Percentiles rank a stretch among this genome's conserved stretches.
phyloP scores from a whole-genome alignment of 1,284 basidiomycete genomes.

The Mycena sp. region DNA sequence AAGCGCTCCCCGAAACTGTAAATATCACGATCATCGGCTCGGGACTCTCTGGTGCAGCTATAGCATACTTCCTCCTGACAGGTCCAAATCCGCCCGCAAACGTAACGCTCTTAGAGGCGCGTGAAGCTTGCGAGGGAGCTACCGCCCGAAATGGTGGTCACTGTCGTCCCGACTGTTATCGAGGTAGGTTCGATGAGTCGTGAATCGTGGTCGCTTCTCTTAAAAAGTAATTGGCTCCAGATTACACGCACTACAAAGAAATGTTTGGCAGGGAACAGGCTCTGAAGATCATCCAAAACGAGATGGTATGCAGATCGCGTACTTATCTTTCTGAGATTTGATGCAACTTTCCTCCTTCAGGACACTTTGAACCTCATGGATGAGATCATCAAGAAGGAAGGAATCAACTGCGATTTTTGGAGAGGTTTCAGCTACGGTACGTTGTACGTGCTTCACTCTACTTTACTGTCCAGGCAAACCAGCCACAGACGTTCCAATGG shows the following conservation, averaged over 20 bases:
- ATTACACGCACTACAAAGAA: constrained; percentile 38
- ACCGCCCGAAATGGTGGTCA: constrained; percentile 39
- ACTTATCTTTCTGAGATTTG: too few relatives aligned
- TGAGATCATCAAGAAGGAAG: constrained; percentile 37
- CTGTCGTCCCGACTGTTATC: constrained; percentile 41
- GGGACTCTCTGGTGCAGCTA: constrained; percentile 37
- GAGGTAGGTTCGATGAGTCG: constrained; percentile 26
- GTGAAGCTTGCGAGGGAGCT: constrained; percentile 34
- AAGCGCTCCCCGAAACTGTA: constrained; percentile 29
- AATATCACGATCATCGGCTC: constrained; percentile 41
- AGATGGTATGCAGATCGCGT: constrained; percentile 36
- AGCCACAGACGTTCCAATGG: constrained; percentile 36
- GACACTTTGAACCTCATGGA: constrained; percentile 37
- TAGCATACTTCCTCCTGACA: constrained; percentile 35
- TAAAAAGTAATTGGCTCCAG: constrained; percentile 10
- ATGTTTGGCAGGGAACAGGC: constrained; percentile 40
- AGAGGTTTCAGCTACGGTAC: constrained; percentile 35
- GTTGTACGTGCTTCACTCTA: background rate
- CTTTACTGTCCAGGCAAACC: background rate
- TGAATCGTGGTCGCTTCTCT: background rate
- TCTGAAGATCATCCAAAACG: constrained; percentile 41
- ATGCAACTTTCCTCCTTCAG: constrained; percentile 16
- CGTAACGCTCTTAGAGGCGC: constrained; percentile 34
- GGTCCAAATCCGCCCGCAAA: constrained; percentile 29
- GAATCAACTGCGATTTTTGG: constrained; percentile 44